Evolutionary conservation across 768 basidiomycete species (phyloP), one percentile per base, ranked within the genome.

Genomic region (Auricularia sp.): DNA sequence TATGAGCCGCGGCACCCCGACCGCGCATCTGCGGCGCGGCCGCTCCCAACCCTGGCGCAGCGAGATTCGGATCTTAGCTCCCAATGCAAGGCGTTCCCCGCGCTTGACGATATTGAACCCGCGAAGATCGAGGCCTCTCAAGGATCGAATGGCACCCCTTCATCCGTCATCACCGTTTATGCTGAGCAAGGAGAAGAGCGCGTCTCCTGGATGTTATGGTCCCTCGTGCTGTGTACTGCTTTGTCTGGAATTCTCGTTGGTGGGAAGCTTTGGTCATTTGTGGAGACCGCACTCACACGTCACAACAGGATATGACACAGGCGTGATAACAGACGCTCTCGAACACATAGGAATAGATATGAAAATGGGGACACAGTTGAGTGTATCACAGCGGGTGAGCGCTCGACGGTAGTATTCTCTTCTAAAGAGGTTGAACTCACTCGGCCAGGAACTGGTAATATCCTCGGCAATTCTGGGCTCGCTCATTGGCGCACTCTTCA

Each of bases 401-500:
- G 13, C 39, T 5, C 29, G 29, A 29, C 29, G n/a, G n/a, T n/a
- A 29, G 29, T 29, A 29, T 29, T 29, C 29, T 29, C 29, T 29
- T 29, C 29, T 29, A 29, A 29, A 29, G 2, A 29, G 29, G 29
- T 29, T 29, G 29, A 29, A 29, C 54, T 24, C 44, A 3, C 34
- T 24, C 65, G 34, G 34, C 7, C 69, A 88, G 87, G 90, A 92
- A 80, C 80, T 90, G 39, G 90, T 92, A 72, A 91, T 90, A 0
- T 88, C 88, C 5, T 77, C 89, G 0, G 91, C 90, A 0, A 92
- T 90, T 0, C 78, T 91, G 34, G 89, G 88, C 11, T 90, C 90
- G 0, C 78, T 92, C 3, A 65, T 92, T 2, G 90, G 90, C n/a
- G 86, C 88, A 61, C 78, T 92, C 3, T 77, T 76, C 6, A 87